A percentile compares a stretch with the other conserved stretches of the same genome.
Conservation (phyloP, 1,284 basidiomycete genomes). For the Spongispora temasekensis region DNA sequence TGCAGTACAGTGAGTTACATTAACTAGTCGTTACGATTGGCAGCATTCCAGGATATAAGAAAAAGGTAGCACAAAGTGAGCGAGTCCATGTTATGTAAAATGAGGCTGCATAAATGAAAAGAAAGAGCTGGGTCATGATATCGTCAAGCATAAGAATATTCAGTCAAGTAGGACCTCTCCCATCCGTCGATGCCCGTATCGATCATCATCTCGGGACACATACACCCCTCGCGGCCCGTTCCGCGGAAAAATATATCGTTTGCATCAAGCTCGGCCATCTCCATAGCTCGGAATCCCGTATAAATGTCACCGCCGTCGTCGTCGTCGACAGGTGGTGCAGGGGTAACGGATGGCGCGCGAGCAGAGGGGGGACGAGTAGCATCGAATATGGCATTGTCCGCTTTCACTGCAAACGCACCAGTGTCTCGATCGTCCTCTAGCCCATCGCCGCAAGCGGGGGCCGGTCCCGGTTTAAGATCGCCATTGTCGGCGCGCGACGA, state of each 20-base stretch:
- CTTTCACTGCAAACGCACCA: not conserved
- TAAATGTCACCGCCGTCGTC: not conserved
- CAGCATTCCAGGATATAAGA: no score
- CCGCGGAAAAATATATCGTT: not conserved
- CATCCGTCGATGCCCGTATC: slow-evolving; percentile 8
- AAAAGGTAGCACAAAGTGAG: no score
- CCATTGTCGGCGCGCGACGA: not conserved
- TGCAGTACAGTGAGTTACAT: no score
- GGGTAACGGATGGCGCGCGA: not conserved
- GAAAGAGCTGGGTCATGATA: no score
- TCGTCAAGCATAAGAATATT: not conserved
- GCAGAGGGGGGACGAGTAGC: not conserved
- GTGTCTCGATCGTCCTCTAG: no score
- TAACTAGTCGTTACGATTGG: no score
- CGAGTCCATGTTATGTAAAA: no score
- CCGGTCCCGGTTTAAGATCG: not conserved
- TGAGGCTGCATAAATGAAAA: no score
- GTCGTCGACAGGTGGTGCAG: not conserved
- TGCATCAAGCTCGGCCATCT: not conserved
- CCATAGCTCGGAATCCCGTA: not conserved
- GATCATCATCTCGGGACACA: slow-evolving; percentile 18
- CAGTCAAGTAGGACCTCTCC: not conserved
- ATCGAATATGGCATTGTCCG: not conserved
- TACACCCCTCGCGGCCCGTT: slow-evolving; percentile 11
- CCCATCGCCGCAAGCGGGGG: not conserved